These are phyloP conservation scores for Caryopteris hybrid DNA, from an alignment of 305 asterid species.

Conservation along the genomic window DNA sequence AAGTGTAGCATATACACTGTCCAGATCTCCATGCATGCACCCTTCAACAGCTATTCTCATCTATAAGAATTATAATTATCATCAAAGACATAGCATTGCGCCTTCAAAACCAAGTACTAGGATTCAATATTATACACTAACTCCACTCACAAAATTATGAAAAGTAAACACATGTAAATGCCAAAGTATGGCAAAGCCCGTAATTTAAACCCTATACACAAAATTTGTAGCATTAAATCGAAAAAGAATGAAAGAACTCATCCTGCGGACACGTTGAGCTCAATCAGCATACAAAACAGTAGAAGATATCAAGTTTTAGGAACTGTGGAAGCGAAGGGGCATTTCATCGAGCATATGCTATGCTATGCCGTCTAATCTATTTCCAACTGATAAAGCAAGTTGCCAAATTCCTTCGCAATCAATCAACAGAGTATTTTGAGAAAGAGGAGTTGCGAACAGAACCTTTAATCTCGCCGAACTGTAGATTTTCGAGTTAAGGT, in stretches of 20 bases:
- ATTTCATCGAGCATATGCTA: conserved; percentile 22
- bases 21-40: conserved; percentile 96
- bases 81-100: neutral
- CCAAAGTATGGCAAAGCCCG: neutral
- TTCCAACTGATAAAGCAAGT: neutral
- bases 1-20: conserved; percentile 73
- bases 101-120: conserved; percentile 2
- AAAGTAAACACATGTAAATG: neutral
- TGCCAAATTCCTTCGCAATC: neutral
- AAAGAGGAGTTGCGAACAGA: neutral
- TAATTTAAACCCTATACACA: neutral
- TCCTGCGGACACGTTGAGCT: neutral
- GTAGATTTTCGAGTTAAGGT: neutral
- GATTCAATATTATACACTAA: neutral
- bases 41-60: conserved; percentile 98
- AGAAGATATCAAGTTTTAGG: neutral
- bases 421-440: neutral
- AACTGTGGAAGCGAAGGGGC: neutral
- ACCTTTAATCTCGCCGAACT: conserved; percentile 3
- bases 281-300: no score
- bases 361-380: neutral
- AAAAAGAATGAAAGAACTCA: neutral
- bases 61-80: conserved; percentile 28
- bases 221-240: neutral
- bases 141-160: neutral